These are phyloP conservation scores for Kandelia obovata DNA, from an alignment of 345 rosid genomes.

Conservation along the genomic window DNA sequence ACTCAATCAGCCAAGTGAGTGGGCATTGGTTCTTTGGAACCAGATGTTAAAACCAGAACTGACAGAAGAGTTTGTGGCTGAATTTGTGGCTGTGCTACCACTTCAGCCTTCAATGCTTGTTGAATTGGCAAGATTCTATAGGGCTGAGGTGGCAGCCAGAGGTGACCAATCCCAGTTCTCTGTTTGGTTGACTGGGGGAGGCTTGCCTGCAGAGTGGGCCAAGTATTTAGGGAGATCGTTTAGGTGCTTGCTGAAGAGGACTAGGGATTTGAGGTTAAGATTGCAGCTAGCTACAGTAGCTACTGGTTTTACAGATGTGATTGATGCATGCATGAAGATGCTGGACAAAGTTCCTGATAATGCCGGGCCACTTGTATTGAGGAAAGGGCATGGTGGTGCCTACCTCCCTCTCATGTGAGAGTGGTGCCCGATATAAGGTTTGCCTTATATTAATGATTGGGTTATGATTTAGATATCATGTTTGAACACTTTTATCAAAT, in stretches of 20 bases:
- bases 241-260: conserved; percentile 81
- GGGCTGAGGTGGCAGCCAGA: conserved; percentile 88
- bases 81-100: conserved; percentile 91
- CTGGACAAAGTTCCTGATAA: conserved; percentile 78
- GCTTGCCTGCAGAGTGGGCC: conserved; percentile 95
- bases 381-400: conserved; percentile 95
- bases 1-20: conserved; percentile 91
- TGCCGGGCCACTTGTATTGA: conserved; percentile 68
- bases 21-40: conserved; percentile 94
- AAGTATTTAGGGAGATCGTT: conserved; percentile 82
- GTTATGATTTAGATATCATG: too few relatives aligned
- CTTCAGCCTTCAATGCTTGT: conserved; percentile 80
- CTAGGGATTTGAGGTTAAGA: conserved; percentile 70
- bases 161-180: conserved; percentile 95
- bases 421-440: too few relatives aligned
- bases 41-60: conserved; percentile 91
- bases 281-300: conserved; percentile 76
- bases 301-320: conserved; percentile 74
- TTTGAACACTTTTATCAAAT: too few relatives aligned
- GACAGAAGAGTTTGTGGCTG: conserved; percentile 87
- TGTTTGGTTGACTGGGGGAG: conserved; percentile 92
- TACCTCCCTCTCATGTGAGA: conserved; percentile 87
- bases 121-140: conserved; percentile 79
- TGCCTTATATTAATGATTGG: too few relatives aligned
- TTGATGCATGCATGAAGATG: conserved; percentile 48